Evolutionary conservation across 495 filamentous ascomycete species (phyloP).

Genomic region (Daldinia childiae): DNA sequence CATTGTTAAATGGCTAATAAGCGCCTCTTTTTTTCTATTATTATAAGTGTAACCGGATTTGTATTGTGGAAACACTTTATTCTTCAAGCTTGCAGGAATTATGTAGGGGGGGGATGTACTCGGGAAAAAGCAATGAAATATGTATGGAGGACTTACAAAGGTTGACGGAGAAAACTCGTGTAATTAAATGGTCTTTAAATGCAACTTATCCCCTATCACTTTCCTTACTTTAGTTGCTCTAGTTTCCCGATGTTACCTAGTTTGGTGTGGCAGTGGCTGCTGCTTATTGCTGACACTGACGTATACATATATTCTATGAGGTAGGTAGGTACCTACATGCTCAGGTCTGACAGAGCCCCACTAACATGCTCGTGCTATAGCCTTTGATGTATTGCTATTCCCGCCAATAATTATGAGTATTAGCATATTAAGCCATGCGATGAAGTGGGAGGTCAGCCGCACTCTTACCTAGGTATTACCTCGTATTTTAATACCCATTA

Average conservation of each 20-base stretch:
- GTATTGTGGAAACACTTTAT: neutral
- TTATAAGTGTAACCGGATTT: neutral
- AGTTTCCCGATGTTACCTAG: conserved; percentile 5
- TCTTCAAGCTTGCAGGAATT: neutral
- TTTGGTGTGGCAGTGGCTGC: neutral
- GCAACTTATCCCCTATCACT: neutral
- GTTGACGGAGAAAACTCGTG: neutral
- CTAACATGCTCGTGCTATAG: too few species aligned
- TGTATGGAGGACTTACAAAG: neutral
- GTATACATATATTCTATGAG: neutral
- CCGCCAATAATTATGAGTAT: neutral
- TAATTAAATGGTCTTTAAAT: neutral
- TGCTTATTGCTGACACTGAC: neutral
- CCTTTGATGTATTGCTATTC: too few species aligned
- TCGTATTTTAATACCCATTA: neutral
- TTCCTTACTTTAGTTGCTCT: neutral
- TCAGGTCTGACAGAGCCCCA: neutral
- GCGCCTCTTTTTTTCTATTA: neutral
- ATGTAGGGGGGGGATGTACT: neutral
- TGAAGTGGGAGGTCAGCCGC: neutral
- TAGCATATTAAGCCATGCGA: neutral
- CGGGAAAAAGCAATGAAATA: neutral
- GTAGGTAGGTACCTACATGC: too few species aligned
- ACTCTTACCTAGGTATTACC: neutral
- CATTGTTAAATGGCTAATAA: neutral